Evolutionary conservation across 805 yeast genomes (phyloP).

Genomic region (Cyberlindnera galapagoensis): DNA sequence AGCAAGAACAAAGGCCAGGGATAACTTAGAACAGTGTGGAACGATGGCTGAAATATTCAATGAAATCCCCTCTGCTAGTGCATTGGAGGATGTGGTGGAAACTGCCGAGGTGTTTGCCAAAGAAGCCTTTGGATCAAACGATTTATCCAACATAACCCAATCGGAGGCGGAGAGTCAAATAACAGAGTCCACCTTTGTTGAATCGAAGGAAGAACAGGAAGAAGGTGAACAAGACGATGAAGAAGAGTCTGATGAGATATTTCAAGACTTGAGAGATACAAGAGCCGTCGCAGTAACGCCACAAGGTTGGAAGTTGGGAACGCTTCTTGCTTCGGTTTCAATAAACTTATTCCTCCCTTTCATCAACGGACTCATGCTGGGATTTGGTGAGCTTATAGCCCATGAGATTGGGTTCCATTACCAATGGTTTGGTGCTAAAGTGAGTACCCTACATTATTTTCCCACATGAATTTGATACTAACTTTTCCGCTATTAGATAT

Average conservation of each 20-base stretch:
- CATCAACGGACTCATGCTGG: slow-evolving; percentile 90
- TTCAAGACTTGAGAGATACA: background rate
- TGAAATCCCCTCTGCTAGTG: too few species aligned
- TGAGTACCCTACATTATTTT: slow-evolving; percentile 22
- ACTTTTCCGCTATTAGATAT: slow-evolving; percentile 10
- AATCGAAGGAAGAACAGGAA: background rate
- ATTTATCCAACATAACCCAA: too few species aligned
- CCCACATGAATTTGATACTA: slow-evolving; percentile 4
- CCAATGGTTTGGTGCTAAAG: slow-evolving; percentile 71
- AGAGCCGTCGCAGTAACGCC: background rate
- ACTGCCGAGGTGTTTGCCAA: slow-evolving; percentile 5
- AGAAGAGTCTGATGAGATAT: background rate
- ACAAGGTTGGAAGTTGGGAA: background rate
- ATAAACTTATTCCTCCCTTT: slow-evolving; percentile 82
- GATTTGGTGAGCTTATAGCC: slow-evolving; percentile 92
- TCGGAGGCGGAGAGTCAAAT: too few species aligned
- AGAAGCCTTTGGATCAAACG: slow-evolving; percentile 1
- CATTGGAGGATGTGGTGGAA: slow-evolving; percentile 2
- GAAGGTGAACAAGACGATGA: background rate
- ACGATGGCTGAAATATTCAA: too few species aligned
- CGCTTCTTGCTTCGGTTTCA: slow-evolving; percentile 33
- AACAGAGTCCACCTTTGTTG: background rate
- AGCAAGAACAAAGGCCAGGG: too few species aligned
- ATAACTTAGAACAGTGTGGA: too few species aligned
- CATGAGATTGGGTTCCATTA: slow-evolving; percentile 83